Percentiles rank a stretch among this genome's conserved stretches.
These are phyloP conservation scores for Orbilia quercus DNA, from an alignment of 2,329 filamentous ascomycete species.

Conservation along the genomic window DNA sequence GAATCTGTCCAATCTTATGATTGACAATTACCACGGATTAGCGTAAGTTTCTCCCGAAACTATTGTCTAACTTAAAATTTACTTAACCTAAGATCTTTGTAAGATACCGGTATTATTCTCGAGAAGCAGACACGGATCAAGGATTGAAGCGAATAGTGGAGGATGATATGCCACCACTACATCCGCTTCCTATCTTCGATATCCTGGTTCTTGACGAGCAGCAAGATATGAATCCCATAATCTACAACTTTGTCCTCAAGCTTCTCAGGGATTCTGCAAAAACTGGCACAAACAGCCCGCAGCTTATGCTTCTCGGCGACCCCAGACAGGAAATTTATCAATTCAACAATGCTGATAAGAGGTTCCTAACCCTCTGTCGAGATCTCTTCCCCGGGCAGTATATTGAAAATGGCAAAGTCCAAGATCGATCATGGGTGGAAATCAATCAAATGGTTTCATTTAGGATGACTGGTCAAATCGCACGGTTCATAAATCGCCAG, in stretches of 20 bases:
- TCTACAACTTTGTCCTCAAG: conserved; percentile 56
- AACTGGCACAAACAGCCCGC: conserved; percentile 22
- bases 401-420: conserved; percentile 31
- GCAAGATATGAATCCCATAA: conserved; percentile 57
- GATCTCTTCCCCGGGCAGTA: conserved; percentile 32
- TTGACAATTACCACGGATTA: conserved; percentile 57
- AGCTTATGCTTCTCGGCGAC: conserved; percentile 56
- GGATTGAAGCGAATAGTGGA: conserved; percentile 57
- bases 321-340: conserved; percentile 57
- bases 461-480: conserved; percentile 49
- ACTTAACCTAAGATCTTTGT: not conserved
- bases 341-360: conserved; percentile 56
- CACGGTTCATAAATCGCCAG: conserved; percentile 48
- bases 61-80: too few species aligned
- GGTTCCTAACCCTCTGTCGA: conserved; percentile 55
- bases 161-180: conserved; percentile 33
- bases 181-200: conserved; percentile 49
- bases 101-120: conserved; percentile 53
- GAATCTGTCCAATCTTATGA: conserved; percentile 41
- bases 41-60: conserved; percentile 28
- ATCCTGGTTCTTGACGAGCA: conserved; percentile 57
- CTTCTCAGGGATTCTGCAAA: conserved; percentile 43
- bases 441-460: conserved; percentile 52
- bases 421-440: conserved; percentile 38
- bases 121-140: conserved; percentile 56